Evolutionary conservation across 441 rosid genomes (phyloP), one percentile per base, ranked within the genome.

Genomic region (Bruguiera hainesii): DNA sequence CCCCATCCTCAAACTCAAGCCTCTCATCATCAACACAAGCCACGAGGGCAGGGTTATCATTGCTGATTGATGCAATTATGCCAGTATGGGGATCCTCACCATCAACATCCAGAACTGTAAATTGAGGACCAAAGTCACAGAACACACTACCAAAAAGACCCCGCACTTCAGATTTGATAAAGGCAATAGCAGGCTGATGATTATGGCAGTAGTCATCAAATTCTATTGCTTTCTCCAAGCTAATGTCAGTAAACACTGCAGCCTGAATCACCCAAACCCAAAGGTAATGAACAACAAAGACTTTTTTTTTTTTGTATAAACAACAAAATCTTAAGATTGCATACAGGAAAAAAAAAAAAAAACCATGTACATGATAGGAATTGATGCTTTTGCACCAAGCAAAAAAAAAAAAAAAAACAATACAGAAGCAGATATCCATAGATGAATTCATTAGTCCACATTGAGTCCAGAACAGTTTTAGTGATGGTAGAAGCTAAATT

Each of bases 11-110:
- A 81, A 93, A 88, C 73, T 89, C 96, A 68, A 93, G 93, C 75
- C 97, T 88, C 79, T 93, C 96, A 81, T 93, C 97, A 33, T 90
- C 98, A 30, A 93, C 92, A 71, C 93, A 93, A 1, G 93, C 87
- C 57, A 90, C 85, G 37, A 93, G 78, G 0, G 96, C 96, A 56
- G 83, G 88, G 65, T 87, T 83, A 73, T 90, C 98, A 73, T 90
- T 90, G 73, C 92, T 84, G 73, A 93, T 83, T 72, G 98, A 90
- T 21, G 96, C 96, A 72, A 93, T 79, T 63, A 93, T 93, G 71
- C 97, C 98, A 0, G 92, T 90, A 82, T 82, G 92, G 29, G 97
- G 97, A 37, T 93, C 98, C 75, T 88, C 88, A 37, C 97, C 98
- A 77, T 90, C 96, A 68, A 90, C 96, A 80, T 93, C 98, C 20